phyloP scores from a whole-genome alignment of 495 filamentous ascomycete species.

The Xylaria telfairii region DNA sequence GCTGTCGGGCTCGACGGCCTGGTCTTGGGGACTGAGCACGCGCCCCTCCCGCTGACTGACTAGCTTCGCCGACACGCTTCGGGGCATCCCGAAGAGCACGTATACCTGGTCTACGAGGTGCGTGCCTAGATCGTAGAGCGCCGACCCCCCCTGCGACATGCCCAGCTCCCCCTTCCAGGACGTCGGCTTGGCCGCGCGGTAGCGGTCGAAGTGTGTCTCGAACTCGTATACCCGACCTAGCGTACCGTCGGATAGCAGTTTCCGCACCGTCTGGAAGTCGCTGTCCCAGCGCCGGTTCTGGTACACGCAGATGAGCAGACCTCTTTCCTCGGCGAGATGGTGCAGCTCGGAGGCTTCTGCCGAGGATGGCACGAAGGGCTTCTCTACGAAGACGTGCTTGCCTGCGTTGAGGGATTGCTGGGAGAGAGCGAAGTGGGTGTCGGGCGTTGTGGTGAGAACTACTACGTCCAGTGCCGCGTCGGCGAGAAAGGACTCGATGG shows the following conservation, averaged over 20 bases:
- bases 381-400: constrained; percentile 89
- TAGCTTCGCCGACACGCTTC: constrained; percentile 70
- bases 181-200: constrained; percentile 61
- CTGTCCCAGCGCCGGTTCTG: constrained; percentile 89
- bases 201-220: constrained; percentile 85
- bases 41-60: constrained; percentile 65
- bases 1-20: constrained; percentile 68
- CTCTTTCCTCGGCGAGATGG: constrained; percentile 64
- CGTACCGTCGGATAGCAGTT: constrained; percentile 60
- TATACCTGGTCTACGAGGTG: constrained; percentile 86
- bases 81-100: constrained; percentile 77
- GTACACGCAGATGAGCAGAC: constrained; percentile 76
- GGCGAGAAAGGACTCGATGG: constrained; percentile 65
- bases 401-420: constrained; percentile 72
- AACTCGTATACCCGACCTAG: constrained; percentile 78
- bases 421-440: constrained; percentile 72
- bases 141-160: constrained; percentile 69
- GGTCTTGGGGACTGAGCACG: constrained; percentile 48
- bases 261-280: constrained; percentile 79
- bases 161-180: constrained; percentile 73
- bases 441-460: constrained; percentile 76
- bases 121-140: constrained; percentile 81
- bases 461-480: constrained; percentile 73
- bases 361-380: constrained; percentile 80
- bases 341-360: constrained; percentile 75